phyloP scores from a whole-genome alignment of 495 filamentous ascomycete species.

The Hypoxylon intermedium region DNA sequence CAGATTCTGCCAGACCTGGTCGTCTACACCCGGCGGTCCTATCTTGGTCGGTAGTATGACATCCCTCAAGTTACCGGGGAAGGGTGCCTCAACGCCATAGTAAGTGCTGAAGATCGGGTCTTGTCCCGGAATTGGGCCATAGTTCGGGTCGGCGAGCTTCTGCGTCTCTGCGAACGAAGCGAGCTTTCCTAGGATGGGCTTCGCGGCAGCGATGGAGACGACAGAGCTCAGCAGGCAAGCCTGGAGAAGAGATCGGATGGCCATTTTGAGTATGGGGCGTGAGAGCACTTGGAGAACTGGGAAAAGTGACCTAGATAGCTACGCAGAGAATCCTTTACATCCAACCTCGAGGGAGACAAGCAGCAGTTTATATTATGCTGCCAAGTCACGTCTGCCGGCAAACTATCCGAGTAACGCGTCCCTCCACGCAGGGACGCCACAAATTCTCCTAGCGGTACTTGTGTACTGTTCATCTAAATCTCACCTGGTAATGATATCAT shows the following conservation, averaged over 20 bases:
- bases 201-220: constrained; percentile 23
- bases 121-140: constrained; percentile 53
- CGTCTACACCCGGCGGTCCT: constrained; percentile 52
- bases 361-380: constrained; percentile 30
- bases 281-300: constrained; percentile 6
- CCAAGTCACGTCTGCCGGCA: constrained; percentile 22
- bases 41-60: constrained; percentile 51
- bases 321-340: not conserved
- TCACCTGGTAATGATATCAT: constrained; percentile 37
- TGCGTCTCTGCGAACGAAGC: constrained; percentile 39
- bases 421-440: too few species aligned
- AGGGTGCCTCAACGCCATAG: constrained; percentile 50
- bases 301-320: constrained; percentile 10
- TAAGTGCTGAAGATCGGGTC: constrained; percentile 53
- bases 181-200: constrained; percentile 16
- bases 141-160: constrained; percentile 47
- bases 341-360: constrained; percentile 2
- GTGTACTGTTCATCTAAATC: constrained; percentile 22
- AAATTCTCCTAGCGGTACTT: constrained; percentile 8
- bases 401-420: too few species aligned
- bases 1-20: constrained; percentile 61
- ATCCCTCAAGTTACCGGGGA: constrained; percentile 53
- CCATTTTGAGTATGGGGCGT: constrained; percentile 21
- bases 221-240: constrained; percentile 23
- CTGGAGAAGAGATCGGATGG: constrained; percentile 35